phyloP scores from a whole-genome alignment of 495 filamentous ascomycete species.

The Aspergillus nanangensis region DNA sequence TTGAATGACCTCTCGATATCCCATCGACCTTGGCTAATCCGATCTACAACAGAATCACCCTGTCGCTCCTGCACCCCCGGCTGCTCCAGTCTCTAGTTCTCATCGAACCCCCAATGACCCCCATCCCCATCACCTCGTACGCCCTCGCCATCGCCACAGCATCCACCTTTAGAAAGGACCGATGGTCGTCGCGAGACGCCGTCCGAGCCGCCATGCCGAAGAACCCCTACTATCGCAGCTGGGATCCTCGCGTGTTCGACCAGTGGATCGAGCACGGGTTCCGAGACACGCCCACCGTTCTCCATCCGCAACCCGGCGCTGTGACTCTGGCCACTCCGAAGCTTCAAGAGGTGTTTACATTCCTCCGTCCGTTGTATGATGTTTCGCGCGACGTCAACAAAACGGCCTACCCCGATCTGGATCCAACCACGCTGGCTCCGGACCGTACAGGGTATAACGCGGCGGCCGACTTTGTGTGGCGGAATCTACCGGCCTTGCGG shows the following conservation, averaged over 20 bases:
- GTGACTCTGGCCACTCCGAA: constrained; percentile 8
- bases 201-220: background rate
- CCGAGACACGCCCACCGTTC: constrained; percentile 2
- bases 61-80: constrained; percentile 3
- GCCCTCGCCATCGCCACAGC: background rate
- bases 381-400: background rate
- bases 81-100: constrained; percentile 5
- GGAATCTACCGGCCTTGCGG: background rate
- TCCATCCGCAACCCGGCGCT: constrained; percentile 1
- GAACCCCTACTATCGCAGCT: background rate
- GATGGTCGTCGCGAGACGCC: constrained; percentile 1
- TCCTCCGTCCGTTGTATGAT: constrained; percentile 1
- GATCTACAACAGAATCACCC: background rate
- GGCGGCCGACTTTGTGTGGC: background rate
- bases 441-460: background rate
- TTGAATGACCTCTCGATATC: background rate
- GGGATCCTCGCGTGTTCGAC: constrained; percentile 4
- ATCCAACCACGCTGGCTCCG: background rate
- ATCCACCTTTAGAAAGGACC: background rate
- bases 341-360: background rate
- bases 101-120: constrained; percentile 5
- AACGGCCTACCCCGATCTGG: background rate
- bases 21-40: background rate
- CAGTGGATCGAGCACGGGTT: background rate
- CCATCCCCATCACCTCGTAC: background rate